Conservation (phyloP, 2,329 filamentous ascomycete species). For the Cladosporium colombiae region DNA sequence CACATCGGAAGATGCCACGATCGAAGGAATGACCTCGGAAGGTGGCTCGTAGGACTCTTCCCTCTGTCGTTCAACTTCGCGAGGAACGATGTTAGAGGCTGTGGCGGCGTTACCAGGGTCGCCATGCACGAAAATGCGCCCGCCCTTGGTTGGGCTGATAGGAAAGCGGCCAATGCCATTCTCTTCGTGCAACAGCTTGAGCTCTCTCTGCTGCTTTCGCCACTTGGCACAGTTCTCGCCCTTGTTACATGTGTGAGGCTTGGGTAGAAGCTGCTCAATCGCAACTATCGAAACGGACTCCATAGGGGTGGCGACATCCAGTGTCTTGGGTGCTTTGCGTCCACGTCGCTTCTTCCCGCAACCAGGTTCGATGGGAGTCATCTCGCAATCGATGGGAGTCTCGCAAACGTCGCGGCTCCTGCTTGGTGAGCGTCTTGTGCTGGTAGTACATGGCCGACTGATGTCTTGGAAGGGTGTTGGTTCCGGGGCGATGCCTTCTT, state of each 20-base stretch:
- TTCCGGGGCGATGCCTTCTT: constrained; percentile 45
- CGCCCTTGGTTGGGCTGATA: constrained; percentile 61
- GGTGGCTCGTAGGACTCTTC: constrained; percentile 50
- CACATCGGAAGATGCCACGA: constrained; percentile 88
- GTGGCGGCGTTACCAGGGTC: constrained; percentile 76
- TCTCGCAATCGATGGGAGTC: constrained; percentile 30
- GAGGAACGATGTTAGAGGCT: constrained; percentile 53
- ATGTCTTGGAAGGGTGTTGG: constrained; percentile 52
- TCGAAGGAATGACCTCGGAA: constrained; percentile 75
- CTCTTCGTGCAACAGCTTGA: constrained; percentile 73
- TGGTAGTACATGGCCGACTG: constrained; percentile 46
- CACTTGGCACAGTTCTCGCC: constrained; percentile 84
- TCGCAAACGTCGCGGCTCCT: constrained; percentile 25
- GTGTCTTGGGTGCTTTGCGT: constrained; percentile 45
- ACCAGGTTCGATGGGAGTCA: constrained; percentile 38
- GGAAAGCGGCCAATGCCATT: constrained; percentile 58
- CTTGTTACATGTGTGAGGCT: constrained; percentile 80
- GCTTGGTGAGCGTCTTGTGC: constrained; percentile 29
- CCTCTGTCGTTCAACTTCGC: constrained; percentile 45
- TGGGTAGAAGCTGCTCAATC: constrained; percentile 85
- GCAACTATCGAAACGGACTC: constrained; percentile 90
- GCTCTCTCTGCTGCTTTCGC: constrained; percentile 74
- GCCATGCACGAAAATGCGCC: constrained; percentile 74
- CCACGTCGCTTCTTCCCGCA: constrained; percentile 42
- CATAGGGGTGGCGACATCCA: constrained; percentile 72